These are phyloP conservation scores for Salicornia ramosissima DNA, from an alignment of 148 eudicot species.

Conservation along the genomic window DNA sequence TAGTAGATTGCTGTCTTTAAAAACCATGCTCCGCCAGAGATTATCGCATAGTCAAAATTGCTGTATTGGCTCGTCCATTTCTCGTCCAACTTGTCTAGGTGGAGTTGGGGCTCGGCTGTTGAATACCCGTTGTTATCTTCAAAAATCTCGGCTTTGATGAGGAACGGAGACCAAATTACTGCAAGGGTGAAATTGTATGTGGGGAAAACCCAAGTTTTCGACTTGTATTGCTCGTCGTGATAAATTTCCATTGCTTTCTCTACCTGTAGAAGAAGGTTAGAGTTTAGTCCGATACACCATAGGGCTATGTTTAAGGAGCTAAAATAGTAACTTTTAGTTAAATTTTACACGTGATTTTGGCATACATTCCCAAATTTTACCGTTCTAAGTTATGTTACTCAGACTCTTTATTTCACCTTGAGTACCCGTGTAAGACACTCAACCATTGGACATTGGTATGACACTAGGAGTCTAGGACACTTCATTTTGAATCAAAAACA, in stretches of 20 bases:
- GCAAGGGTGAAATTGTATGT: conserved; percentile 61
- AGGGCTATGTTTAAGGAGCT: no score
- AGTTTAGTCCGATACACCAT: not conserved
- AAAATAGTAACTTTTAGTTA: no score
- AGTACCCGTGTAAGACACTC: no score
- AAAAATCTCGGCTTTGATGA: conserved; percentile 48
- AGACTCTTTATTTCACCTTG: no score
- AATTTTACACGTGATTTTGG: no score
- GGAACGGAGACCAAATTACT: conserved; percentile 72
- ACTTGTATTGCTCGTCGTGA: conserved; percentile 55
- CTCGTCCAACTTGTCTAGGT: conserved; percentile 63
- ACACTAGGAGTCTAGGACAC: no score
- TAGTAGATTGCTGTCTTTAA: conserved; percentile 57
- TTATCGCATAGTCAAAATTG: conserved; percentile 46
- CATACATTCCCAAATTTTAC: no score
- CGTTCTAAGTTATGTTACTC: no score
- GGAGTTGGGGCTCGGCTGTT: conserved; percentile 45
- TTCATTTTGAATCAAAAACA: no score
- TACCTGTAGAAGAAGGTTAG: conserved; percentile 35
- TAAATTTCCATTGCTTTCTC: conserved; percentile 62
- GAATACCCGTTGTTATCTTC: conserved; percentile 63
- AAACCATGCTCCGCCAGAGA: conserved; percentile 79
- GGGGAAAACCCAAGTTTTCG: conserved; percentile 64
- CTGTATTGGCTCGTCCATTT: conserved; percentile 50
- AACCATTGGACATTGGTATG: no score